phyloP scores from a whole-genome alignment of 805 yeast species.

The Sugiyamaella americana region DNA sequence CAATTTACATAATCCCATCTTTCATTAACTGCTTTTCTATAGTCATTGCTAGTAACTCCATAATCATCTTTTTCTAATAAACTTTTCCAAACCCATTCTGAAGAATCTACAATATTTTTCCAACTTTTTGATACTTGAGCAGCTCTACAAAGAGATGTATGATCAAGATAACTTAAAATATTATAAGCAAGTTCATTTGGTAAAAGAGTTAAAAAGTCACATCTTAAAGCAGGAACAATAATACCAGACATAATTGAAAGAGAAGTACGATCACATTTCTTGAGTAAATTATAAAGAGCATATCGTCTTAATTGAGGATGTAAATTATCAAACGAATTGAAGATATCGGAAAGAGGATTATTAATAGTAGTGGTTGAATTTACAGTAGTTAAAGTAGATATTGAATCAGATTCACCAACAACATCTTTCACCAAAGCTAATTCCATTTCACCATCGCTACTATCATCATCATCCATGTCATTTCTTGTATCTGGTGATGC shows the following conservation, averaged over 20 bases:
- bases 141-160: slow-evolving; percentile 52
- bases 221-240: slow-evolving; percentile 50
- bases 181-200: slow-evolving; percentile 71
- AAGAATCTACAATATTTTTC: slow-evolving; percentile 56
- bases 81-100: slow-evolving; percentile 63
- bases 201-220: slow-evolving; percentile 64
- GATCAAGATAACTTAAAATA: slow-evolving; percentile 60
- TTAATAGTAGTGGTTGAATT: slow-evolving; percentile 1
- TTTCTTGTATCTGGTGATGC: slow-evolving; percentile 19
- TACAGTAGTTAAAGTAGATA: not conserved
- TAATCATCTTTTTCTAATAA: slow-evolving; percentile 58
- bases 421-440: not conserved
- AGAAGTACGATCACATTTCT: slow-evolving; percentile 51
- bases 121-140: slow-evolving; percentile 64
- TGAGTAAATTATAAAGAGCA: slow-evolving; percentile 49
- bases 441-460: not conserved
- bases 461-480: not conserved
- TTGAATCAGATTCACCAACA: not conserved
- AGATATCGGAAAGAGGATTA: slow-evolving; percentile 20
- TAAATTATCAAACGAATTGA: slow-evolving; percentile 33
- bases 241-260: slow-evolving; percentile 53
- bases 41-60: slow-evolving; percentile 29
- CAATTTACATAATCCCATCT: slow-evolving; percentile 33
- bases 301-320: slow-evolving; percentile 45
- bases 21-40: slow-evolving; percentile 32